Evolutionary conservation across 73 alveolate genomes (phyloP), one percentile per base, ranked within the genome.

Genomic region (Loxodes magnus): DNA sequence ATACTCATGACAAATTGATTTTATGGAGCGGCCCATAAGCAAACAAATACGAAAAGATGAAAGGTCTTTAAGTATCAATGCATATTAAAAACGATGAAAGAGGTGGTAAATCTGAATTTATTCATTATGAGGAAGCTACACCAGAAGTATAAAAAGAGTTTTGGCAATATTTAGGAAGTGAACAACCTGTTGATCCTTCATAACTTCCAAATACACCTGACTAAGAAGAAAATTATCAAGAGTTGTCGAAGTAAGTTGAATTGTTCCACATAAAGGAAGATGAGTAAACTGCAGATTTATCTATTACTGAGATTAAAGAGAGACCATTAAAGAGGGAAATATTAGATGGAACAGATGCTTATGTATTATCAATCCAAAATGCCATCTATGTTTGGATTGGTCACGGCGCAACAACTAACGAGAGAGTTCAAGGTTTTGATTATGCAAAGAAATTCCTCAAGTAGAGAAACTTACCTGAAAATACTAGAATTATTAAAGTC

Each of bases 11-110:
- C 53, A 59, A 69, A 37, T 58, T 69, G 42, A 59, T 50, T 37
- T 61, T 56, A 64, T 69, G 83, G 83, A 50, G 51, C 12, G 83
- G 83, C 3, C 46, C 19, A 16, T 67, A 69, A 3, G 42, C 70
- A 26, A 69, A 69, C 26, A 64, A 41, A 2, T 38, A 51, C 39
- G 83, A 69, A 24, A 60, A 52, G 37, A 35, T 59, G 42, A 58
- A 52, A 46, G 83, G 70, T 1, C 35, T 69, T 50, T 55, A 65
- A 10, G 51, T 69, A 39, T 30, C 61, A 6, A 42, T 46, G 70
- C 37, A 58, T 39, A 69, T 69, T 23, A 60, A 49, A 41, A 41
- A 69, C 21, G 19, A 48, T 19, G 83, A 69, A 22, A 60, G 71
- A 23, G 64, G 70, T 5, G 71, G 66, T 24, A 56, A 37, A 5